Base-by-base conservation (phyloP, 2,329 filamentous ascomycete genomes). In the Fonsecaea pugnacius region DNA sequence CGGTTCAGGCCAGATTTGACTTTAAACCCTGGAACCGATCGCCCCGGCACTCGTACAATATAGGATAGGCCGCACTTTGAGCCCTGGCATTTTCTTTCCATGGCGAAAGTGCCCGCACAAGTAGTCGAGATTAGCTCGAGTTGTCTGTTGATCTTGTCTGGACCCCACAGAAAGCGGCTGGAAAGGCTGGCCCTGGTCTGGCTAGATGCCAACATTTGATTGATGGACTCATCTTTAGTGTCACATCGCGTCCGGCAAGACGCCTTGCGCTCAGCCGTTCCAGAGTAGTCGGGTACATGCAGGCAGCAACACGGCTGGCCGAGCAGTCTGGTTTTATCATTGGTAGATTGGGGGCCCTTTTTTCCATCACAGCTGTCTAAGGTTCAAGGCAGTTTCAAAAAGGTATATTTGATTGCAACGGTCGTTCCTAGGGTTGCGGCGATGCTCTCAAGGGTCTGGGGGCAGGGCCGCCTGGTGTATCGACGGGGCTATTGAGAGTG, bases 201-300 rank as follows among this genome's bases (percentile, higher is more conserved):
- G 21, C 50, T 18, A 52, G 30, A 30, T n/a, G 50, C 16, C 16
- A 33, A 52, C 24, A 52, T 52, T n/a, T 52, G 50, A 52, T 52
- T 52, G 50, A 30, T 52, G 21, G 50, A 52, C 14, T 4, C 12
- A 52, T 52, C 21, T 30, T 52, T 52, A 52, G 50, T 18, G 50
- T 30, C 50, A 30, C 30, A 21, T 52, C 50, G 21, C 50, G 7
- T 24, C 50, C n/a, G 16, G 38, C 16, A 43, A 18, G 38, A 18
- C 12, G 38, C 38, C 38, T 43, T 18, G 38, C 5, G 38, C 38
- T 43, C n/a, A 43, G 16, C 38, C 38, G 18, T 43, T 40, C 38
- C n/a, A 18, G 38, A 14, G 38, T 43, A 12, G 38, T n/a, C 12
- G 6, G 38, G 38, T 7, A 43, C 38, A 18, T 16, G 16, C 36